Base-by-base conservation (phyloP, 768 basidiomycete genomes). In the Hortiboletus flavorubellus region DNA sequence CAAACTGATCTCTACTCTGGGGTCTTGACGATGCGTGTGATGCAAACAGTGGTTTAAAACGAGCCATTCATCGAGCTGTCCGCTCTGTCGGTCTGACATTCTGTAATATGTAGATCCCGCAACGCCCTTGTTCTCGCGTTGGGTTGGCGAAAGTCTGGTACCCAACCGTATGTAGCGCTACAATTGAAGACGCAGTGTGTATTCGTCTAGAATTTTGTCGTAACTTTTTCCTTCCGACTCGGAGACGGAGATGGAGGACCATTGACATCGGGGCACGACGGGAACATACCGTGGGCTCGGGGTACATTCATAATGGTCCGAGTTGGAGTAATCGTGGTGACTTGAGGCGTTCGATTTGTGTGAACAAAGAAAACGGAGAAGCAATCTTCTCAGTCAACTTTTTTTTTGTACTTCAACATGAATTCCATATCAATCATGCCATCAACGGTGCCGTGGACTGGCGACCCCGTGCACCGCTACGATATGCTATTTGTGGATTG, bases 11-110 rank as follows among this genome's bases (percentile, higher is more conserved):
- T 35, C 29, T 18, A 10, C 12, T 41, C 14, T 26, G 15, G 16
- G 31, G 31, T 47, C 15, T 39, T 56, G 30, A 54, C 39, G 12
- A 15, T n/a, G 8, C n/a, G 16, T 31, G 58, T n/a, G 18, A 47
- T 43, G 12, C 12, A 16, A 56, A 59, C 54, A 93, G 90, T 94
- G 92, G 92, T 93, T 93, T 71, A 88, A 86, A 66, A 78, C 85
- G 26, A 93, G 91, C 60, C 91, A 95, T 75, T 89, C 90, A 4
- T 91, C 91, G 8, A 91, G 86, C 51, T 98, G 94, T 69, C 94
- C 94, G 11, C 72, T 98, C 46, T 98, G 94, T 69, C 83, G 94
- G 29, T 89, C 91, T 21, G 87, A 92, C 64, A 88, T 93, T 46
- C 74, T 89, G 35, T 85, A 11, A 23, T 23, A 8, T 35, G 31